A percentile compares a stretch with the other conserved stretches of the same genome.
phyloP scores from a whole-genome alignment of 2,329 filamentous ascomycete species.

The Pseudogymnoascus sp. region DNA sequence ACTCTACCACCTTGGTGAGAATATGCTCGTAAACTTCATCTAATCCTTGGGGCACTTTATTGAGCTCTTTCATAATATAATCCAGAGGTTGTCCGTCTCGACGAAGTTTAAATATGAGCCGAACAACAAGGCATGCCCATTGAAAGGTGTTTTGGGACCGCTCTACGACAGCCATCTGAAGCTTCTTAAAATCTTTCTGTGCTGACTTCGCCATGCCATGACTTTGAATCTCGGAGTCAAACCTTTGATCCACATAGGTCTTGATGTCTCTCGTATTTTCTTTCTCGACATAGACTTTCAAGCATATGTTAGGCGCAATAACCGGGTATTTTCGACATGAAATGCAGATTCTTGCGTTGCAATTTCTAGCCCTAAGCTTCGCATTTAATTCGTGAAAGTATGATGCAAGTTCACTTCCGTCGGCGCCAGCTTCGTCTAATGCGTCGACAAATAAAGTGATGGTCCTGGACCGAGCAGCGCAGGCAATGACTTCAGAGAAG shows the following conservation, averaged over 20 bases:
- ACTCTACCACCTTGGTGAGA: constrained; percentile 14
- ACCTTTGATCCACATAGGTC: constrained; percentile 11
- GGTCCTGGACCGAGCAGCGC: background rate
- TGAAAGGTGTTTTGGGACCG: constrained; percentile 18
- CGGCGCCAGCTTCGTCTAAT: constrained; percentile 21
- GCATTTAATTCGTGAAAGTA: constrained; percentile 14
- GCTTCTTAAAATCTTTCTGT: constrained; percentile 1
- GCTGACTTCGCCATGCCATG: background rate
- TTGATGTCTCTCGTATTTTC: constrained; percentile 19
- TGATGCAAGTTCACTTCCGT: constrained; percentile 15
- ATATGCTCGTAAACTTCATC: constrained; percentile 16
- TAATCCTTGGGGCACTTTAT: constrained; percentile 17
- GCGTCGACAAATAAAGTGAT: constrained; percentile 22
- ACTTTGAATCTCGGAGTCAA: background rate
- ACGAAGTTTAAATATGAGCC: constrained; percentile 5
- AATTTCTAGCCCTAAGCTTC: background rate
- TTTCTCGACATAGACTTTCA: constrained; percentile 19
- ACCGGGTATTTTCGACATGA: constrained; percentile 17
- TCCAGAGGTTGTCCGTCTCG: constrained; percentile 4
- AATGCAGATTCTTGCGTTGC: constrained; percentile 15
- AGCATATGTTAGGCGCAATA: constrained; percentile 1
- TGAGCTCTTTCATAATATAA: constrained; percentile 12
- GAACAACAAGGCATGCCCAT: constrained; percentile 19
- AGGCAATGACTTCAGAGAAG: constrained; percentile 9
- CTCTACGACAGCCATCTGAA: constrained; percentile 7